Evolutionary conservation across 345 rosid species (phyloP), one percentile per base, ranked within the genome.

Genomic region (Gossypium mustelinum): DNA sequence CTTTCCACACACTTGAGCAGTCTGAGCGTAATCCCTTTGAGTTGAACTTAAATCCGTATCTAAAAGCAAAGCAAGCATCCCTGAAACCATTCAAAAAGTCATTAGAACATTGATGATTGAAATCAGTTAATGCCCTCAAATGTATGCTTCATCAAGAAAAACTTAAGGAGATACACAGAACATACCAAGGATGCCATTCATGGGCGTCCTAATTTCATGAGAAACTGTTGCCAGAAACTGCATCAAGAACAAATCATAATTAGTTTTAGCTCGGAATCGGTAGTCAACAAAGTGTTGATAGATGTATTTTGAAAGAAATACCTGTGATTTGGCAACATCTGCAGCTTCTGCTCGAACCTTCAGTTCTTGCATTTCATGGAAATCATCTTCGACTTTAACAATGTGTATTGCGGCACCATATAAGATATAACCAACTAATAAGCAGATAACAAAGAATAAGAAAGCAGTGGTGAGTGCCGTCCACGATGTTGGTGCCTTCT

Each of bases 161-260:
- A 25, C 57, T 41, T 27, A 11, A 57, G 17, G 52, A 56, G 45
- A 81, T 11, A 62, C 72, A 13, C n/a, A 18, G 10, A 18, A 65
- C 80, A 12, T 87, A 91, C 98, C 98, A 12, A 95, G 98, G 78
- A 95, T 89, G 66, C 99, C 99, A 85, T 95, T 95, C 99, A 95
- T 95, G 2, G 99, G 99, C 68, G 99, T 95, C 75, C 99, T 89
- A 44, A 95, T 95, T 82, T 95, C 99, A 74, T 95, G 99, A 65
- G 99, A 95, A 68, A 95, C 99, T 0, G 99, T 95, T 47, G 99
- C 99, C 62, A 95, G 90, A 84, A 95, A 95, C 96, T 90, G 90
- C 73, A 79, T 47, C 50, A 82, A 84, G 24, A 80, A 56, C 62
- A 68, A 14, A 51, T 81, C 14, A 67, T 17, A 67, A 43, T 25